phyloP scores from a whole-genome alignment of 331 rosid genomes.

The Spiraea crenata region DNA sequence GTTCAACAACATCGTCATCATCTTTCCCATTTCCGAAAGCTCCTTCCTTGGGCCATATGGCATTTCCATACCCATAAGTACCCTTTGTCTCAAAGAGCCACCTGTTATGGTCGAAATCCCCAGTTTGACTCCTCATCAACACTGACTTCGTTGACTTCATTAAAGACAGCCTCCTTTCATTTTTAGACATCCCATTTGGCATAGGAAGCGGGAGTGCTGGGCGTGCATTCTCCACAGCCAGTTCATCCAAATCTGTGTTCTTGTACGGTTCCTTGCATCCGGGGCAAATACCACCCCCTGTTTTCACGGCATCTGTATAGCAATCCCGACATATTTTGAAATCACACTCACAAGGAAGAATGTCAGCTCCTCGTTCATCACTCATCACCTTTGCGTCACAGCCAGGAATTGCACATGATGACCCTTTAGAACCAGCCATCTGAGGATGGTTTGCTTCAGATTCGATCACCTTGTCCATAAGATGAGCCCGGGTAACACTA shows the following conservation, averaged over 20 bases:
- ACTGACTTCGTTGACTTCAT: conserved; percentile 67
- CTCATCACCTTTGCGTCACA: conserved; percentile 68
- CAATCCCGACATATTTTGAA: conserved; percentile 77
- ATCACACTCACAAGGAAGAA: conserved; percentile 69
- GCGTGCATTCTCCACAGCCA: conserved; percentile 22
- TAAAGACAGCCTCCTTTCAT: conserved; percentile 59
- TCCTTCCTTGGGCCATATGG: conserved; percentile 73
- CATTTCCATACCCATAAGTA: conserved; percentile 80
- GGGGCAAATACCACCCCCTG: conserved; percentile 57
- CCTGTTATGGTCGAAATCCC: conserved; percentile 55
- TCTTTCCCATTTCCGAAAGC: conserved; percentile 42
- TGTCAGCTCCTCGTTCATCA: conserved; percentile 68
- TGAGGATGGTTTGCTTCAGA: conserved; percentile 74
- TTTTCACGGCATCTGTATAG: conserved; percentile 49
- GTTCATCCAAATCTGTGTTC: conserved; percentile 29
- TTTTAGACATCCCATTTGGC: conserved; percentile 37
- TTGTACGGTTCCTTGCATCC: conserved; percentile 62
- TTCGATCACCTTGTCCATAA: conserved; percentile 71
- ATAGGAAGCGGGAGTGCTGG: conserved; percentile 39
- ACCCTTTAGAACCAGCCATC: conserved; percentile 76
- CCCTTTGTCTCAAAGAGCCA: conserved; percentile 75
- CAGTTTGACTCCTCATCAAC: conserved; percentile 41
- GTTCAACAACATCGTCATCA: conserved; percentile 55
- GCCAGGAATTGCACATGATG: conserved; percentile 60
- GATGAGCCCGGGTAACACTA: conserved; percentile 60